These are phyloP conservation scores for Suhomyces panamericanus DNA, from an alignment of 1,139 yeast species.

Conservation along the genomic window DNA sequence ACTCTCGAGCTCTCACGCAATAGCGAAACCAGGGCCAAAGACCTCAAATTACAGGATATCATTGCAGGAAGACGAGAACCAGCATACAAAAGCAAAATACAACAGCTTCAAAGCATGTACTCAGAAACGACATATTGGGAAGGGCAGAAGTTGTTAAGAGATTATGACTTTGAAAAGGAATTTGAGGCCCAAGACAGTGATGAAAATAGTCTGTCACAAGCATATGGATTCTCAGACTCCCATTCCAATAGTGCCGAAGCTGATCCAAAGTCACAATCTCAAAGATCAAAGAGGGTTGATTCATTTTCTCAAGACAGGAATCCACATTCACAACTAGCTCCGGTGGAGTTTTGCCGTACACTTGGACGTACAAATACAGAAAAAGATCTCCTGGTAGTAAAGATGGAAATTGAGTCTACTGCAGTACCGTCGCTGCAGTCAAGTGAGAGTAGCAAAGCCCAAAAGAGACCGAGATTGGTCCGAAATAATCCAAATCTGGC, in stretches of 20 bases:
- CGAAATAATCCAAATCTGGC: background rate
- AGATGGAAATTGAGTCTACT: background rate
- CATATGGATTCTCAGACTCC: background rate
- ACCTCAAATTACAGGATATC: slow-evolving; percentile 25
- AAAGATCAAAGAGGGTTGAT: too few relatives aligned
- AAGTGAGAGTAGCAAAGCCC: background rate
- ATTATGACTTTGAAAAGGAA: slow-evolving; percentile 1
- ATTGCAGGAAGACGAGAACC: slow-evolving; percentile 29
- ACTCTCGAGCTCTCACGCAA: slow-evolving; percentile 1
- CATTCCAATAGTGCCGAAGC: background rate
- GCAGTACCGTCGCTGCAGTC: background rate
- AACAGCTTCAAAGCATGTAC: slow-evolving; percentile 21
- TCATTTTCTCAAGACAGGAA: too few relatives aligned
- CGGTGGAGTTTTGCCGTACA: too few relatives aligned
- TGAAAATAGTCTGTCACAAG: slow-evolving; percentile 1
- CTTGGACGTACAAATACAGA: too few relatives aligned
- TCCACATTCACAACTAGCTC: too few relatives aligned
- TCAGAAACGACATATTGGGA: slow-evolving; percentile 3
- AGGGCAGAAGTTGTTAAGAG: slow-evolving; percentile 1
- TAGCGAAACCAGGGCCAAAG: slow-evolving; percentile 15
- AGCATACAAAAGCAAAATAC: slow-evolving; percentile 23
- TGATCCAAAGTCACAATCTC: too few relatives aligned
- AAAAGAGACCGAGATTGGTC: background rate
- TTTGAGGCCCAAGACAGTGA: slow-evolving; percentile 6
- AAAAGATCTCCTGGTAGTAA: too few relatives aligned